Conservation (phyloP, 78 protist genomes). For the Capsaspora owczarzaki region DNA sequence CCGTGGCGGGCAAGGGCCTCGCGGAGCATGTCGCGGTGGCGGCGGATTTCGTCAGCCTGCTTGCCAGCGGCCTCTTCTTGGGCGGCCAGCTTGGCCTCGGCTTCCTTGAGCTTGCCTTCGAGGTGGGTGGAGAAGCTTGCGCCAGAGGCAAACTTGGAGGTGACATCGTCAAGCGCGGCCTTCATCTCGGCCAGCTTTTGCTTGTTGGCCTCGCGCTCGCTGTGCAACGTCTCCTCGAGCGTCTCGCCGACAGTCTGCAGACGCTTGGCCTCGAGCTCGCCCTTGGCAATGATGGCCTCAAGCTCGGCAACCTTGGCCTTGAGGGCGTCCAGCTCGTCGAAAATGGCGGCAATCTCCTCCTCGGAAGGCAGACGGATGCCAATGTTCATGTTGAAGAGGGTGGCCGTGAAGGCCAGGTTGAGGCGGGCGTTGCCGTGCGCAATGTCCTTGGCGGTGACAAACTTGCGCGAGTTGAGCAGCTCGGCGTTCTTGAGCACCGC, state of each 20-base stretch:
- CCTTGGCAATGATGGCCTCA: background rate
- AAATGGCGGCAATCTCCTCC: slow-evolving; percentile 35
- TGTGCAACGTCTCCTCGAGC: too few relatives aligned
- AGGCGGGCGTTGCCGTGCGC: slow-evolving; percentile 68
- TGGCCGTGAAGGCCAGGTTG: slow-evolving; percentile 89
- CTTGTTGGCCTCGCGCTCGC: background rate
- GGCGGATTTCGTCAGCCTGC: background rate
- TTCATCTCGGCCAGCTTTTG: background rate
- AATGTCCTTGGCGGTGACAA: slow-evolving; percentile 66
- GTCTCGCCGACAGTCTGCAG: too few relatives aligned
- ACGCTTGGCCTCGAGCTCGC: background rate
- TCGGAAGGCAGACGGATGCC: slow-evolving; percentile 61
- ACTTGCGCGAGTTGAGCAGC: slow-evolving; percentile 61
- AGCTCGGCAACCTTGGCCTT: background rate
- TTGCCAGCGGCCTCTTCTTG: background rate
- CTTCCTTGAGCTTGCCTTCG: background rate
- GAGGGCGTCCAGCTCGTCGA: background rate
- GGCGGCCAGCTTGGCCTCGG: background rate
- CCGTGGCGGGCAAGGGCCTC: background rate
- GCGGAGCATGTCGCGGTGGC: background rate
- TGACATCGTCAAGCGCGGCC: background rate
- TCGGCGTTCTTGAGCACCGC: slow-evolving; percentile 64
- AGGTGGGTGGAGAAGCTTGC: background rate
- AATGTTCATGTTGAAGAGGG: slow-evolving; percentile 84
- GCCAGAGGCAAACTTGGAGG: background rate